Evolutionary conservation across 441 rosid genomes (phyloP), one percentile per base, ranked within the genome.

Genomic region (Capsella rubella): DNA sequence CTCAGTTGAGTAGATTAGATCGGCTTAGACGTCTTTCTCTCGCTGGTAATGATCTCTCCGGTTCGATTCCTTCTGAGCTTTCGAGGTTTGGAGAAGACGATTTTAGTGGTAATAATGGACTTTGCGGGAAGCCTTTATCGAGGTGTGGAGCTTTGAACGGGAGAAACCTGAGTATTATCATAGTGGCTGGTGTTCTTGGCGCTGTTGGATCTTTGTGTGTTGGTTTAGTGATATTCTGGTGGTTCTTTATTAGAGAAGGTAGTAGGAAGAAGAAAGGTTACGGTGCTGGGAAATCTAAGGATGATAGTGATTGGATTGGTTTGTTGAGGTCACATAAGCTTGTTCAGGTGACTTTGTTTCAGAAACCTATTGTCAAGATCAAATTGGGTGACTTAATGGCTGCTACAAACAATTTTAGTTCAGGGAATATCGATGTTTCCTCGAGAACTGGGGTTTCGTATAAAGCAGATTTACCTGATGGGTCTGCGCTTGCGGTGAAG

Each of bases 291-390:
- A 64, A 72, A 10, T 75, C 79, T 32, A 83, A 79, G 37, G 89
- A 87, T 42, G 89, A 83, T 65, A 75, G 84, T 53, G 82, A 83
- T 54, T 89, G 91, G 94, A 55, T 87, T 28, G 86, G 81, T 61
- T 54, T 87, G 67, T 63, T 89, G 71, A 78, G 87, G 74, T 83
- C 90, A 8, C 85, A 84, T 55, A 87, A 82, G 83, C 91, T 89
- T 68, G 88, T 83, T 75, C 92, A 89, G 74, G 90, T 89, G 14
- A 82, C 92, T 11, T 60, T 89, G 76, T 89, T 89, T 73, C 89
- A 89, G 77, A 89, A 86, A 72, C 91, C 95, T 1, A 82, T 87
- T 15, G 87, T 86, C 16, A 89, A 89, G 86, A 63, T 89, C 52
- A 89, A 83, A 37, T 50, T 89, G 69, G 82, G 81, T 8, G 90